phyloP scores from a whole-genome alignment of 1,284 basidiomycete genomes.

The Thelephora terrestris region DNA sequence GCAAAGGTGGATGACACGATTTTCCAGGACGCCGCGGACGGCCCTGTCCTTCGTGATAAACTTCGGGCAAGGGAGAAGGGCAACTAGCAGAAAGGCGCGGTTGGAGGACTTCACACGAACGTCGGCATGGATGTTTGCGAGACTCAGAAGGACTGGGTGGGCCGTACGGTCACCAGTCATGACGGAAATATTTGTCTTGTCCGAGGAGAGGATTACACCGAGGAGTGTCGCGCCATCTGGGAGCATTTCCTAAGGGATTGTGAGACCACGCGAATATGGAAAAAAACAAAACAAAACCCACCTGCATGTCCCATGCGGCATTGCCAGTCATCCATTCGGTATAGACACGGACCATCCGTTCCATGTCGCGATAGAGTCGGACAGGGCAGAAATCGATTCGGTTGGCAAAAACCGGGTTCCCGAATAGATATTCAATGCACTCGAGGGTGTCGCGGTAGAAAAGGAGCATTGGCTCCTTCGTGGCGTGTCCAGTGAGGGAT shows the following conservation, averaged over 20 bases:
- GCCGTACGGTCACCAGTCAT: slow-evolving; percentile 14
- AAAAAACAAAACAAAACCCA: too few species aligned
- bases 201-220: too few species aligned
- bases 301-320: too few species aligned
- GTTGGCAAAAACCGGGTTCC: slow-evolving; percentile 8
- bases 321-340: too few species aligned
- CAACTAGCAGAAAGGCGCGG: slow-evolving; percentile 21
- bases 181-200: too few species aligned
- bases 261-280: too few species aligned
- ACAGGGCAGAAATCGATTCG: slow-evolving; percentile 14
- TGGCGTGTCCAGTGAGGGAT: slow-evolving; percentile 6
- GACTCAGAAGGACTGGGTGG: slow-evolving; percentile 24
- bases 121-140: slow-evolving; percentile 24
- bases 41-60: neutral
- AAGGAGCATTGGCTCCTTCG: slow-evolving; percentile 14
- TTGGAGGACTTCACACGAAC: slow-evolving; percentile 21
- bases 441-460: slow-evolving; percentile 17
- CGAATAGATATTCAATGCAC: slow-evolving; percentile 3
- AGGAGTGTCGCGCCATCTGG: too few species aligned
- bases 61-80: slow-evolving; percentile 13
- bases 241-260: too few species aligned
- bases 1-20: slow-evolving; percentile 20
- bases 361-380: neutral
- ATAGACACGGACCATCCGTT: neutral
- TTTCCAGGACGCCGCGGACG: neutral